Conservation (phyloP, 768 basidiomycete species). For the Podaxis carcinomalis region DNA sequence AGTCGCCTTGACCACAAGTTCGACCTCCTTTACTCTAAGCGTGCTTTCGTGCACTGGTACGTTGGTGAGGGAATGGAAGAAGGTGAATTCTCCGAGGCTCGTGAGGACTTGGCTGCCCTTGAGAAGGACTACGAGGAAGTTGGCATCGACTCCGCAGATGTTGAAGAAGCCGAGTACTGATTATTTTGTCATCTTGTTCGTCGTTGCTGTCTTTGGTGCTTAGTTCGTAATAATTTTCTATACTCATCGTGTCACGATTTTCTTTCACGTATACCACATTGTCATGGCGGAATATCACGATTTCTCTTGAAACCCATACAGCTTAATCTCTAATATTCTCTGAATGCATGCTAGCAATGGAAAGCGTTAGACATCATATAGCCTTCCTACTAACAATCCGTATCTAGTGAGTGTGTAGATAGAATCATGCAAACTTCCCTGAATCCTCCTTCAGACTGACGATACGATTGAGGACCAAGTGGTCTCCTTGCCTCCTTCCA, state of each 20-base stretch:
- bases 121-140: conserved; percentile 96
- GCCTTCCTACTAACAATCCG: too few species aligned
- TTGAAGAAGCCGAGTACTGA: conserved; percentile 65
- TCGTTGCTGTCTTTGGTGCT: conserved; percentile 9
- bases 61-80: conserved; percentile 99
- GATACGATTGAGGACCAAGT: conserved; percentile 83
- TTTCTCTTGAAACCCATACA: conserved; percentile 11
- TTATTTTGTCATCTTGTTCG: conserved; percentile 14
- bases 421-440: conserved; percentile 50
- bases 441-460: conserved; percentile 94
- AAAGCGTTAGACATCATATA: not conserved
- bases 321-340: conserved; percentile 4
- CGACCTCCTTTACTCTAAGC: conserved; percentile 96
- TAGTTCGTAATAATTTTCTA: conserved; percentile 17
- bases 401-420: not conserved
- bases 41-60: conserved; percentile 91
- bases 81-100: conserved; percentile 98
- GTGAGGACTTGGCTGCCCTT: conserved; percentile 95
- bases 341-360: not conserved
- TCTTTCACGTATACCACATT: conserved; percentile 24
- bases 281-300: conserved; percentile 26
- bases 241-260: conserved; percentile 18
- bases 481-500: conserved; percentile 63
- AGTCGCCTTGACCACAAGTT: conserved; percentile 94
- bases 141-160: conserved; percentile 71